Base-by-base conservation (phyloP, 1,284 basidiomycete species). In the Agaricales sp. region DNA sequence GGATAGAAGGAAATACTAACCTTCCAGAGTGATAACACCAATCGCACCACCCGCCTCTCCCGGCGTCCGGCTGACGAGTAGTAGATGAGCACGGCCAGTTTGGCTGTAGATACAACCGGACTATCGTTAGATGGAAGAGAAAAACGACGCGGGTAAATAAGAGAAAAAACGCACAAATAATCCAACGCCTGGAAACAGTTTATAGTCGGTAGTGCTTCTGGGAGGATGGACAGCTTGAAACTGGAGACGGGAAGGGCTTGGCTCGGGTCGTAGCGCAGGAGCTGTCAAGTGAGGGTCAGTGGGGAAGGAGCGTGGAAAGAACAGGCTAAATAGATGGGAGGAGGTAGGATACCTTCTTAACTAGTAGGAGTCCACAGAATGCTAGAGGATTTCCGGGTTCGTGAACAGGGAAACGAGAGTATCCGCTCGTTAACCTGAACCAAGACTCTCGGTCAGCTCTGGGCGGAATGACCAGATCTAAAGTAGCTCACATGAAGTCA, bases 381-480 rank as follows among this genome's bases (percentile, higher is more conserved):
- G 89, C 79, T 12, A 80, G 68, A 1, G 82, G 78, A 48, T 87
- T 77, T 2, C 77, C 79, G 2, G 87, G 76, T 56, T 87, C 82
- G 61, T 97, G 88, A 1, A 99, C 77, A 0, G 95, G 95, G 56
- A 98, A 92, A 20, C 95, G 83, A 1, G 92, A 96, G 63, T 97
- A 97, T 0, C 95, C 95, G 51, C 84, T 91, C 14, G 78, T 62
- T 14, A 87, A 62, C 47, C 79, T 85, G 55, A 6, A 41, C 6
- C 30, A 8, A 35, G 11, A 8, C 30, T n/a, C 8, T n/a, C n/a
- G n/a, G n/a, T n/a, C n/a, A n/a, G n/a, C n/a, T n/a, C n/a, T n/a
- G n/a, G n/a, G n/a, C n/a, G n/a, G n/a, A n/a, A n/a, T n/a, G n/a
- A 8, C 30, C 30, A 35, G 30, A 35, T 8, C n/a, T n/a, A 35